Evolutionary conservation across 768 basidiomycete species (phyloP), one percentile per base, ranked within the genome.

Genomic region (Boletus rufocinnamomeus): DNA sequence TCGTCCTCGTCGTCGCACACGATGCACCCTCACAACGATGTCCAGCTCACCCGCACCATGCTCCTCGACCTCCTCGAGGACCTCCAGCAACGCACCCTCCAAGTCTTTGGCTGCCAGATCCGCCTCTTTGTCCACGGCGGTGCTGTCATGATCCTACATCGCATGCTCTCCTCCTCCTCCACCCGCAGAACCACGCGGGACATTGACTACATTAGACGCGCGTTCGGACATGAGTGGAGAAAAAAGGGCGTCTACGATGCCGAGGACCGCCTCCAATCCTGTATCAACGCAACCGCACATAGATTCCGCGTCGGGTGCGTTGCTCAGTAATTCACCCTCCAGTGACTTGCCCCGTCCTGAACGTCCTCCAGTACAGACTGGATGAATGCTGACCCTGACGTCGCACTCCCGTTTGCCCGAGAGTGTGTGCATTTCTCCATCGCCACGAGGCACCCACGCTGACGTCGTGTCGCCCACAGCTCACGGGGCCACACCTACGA

Each of bases 331-430:
- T 25, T 49, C 9, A 4, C 27, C 10, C 19, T 25, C 28, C 41
- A n/a, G 10, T 7, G 11, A 8, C 47, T 6, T 0, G 6, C 16
- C 19, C 17, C 27, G 23, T 62, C 23, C 59, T 60, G 23, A 64
- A 30, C 27, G 4, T 4, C 50, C 23, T 9, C 14, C 34, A 72
- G 71, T 1, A 60, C 71, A 52, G 88, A 89, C 68, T 90, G 88
- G 88, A 88, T 90, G 88, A 89, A 89, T 56, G 81, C 84, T 5
- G 84, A 88, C 61, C 84, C 88, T 0, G 88, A 90, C 61, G 77
- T 88, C 16, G 85, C 88, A 3, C 75, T 90, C 49, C 88, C 88
- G 17, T 81, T 85, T 80, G 82, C 83, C 21, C 69, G 73, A 58
- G 83, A 86, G 84, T 88, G 65, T 72, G 86, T 67, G 48, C 49